phyloP scores from a whole-genome alignment of 1,139 yeast genomes.

The Casaregolazyma suthepensis region DNA sequence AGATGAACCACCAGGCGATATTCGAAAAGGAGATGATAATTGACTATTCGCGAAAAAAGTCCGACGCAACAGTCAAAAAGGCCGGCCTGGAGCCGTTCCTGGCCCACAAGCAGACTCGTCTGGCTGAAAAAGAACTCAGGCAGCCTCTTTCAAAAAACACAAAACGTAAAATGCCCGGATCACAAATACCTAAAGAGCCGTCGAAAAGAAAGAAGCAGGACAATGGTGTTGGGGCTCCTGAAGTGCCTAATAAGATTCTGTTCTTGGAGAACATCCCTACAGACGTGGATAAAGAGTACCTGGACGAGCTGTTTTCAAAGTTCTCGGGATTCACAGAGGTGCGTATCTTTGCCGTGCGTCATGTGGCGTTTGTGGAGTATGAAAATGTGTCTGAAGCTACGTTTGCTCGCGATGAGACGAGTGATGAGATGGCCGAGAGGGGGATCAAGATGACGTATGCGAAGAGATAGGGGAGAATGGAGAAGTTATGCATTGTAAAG shows the following conservation, averaged over 20 bases:
- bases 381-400: conserved; percentile 48
- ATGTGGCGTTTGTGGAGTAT: conserved; percentile 79
- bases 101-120: conserved; percentile 29
- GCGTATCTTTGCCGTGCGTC: conserved; percentile 59
- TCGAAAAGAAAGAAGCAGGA: conserved; percentile 20
- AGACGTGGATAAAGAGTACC: conserved; percentile 38
- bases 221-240: conserved; percentile 22
- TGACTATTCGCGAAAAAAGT: conserved; percentile 39
- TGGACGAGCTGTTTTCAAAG: conserved; percentile 42
- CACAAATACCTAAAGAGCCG: conserved; percentile 9
- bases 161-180: conserved; percentile 6
- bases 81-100: conserved; percentile 26
- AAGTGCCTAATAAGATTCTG: conserved; percentile 49
- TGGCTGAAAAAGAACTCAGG: conserved; percentile 27
- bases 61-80: conserved; percentile 40
- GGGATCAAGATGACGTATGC: conserved; percentile 45
- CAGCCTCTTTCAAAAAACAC: conserved; percentile 19
- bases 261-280: conserved; percentile 61
- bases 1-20: conserved; percentile 29
- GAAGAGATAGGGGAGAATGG: conserved; percentile 42
- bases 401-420: conserved; percentile 39
- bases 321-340: conserved; percentile 58
- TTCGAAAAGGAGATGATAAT: conserved; percentile 51
- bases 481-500: too few relatives aligned
- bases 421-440: conserved; percentile 32